Base-by-base conservation (phyloP, 2,329 filamentous ascomycete species). In the Trichoderma sp. region DNA sequence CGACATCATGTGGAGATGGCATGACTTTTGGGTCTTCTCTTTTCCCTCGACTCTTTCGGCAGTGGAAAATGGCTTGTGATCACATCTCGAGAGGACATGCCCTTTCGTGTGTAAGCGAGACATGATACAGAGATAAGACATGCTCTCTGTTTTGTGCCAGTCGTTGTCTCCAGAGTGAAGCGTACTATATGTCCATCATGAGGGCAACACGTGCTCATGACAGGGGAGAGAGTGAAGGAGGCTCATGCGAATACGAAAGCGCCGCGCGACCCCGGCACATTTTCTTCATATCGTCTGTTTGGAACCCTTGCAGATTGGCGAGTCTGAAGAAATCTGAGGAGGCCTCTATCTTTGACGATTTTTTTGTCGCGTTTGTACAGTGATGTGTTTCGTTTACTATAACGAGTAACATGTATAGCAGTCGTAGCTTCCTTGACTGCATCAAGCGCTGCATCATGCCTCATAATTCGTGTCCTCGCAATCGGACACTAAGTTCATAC, bases 1-100 rank as follows among this genome's bases (percentile, higher is more conserved):
- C 48, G 59, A 6, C 59, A 54, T 62, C 34, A 62, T 12, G 59
- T 62, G 59, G 48, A 45, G 48, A 60, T 62, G 47, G 59, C 47
- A 52, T 62, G 59, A 60, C 45, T 60, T 34, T 34, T 24, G 19
- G n/a, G 28, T 17, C n/a, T 28, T 28, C 5, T 45, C 44, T 19
- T 39, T 14, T 39, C 34, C 34, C 34, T 14, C 34, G 21, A 39
- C 34, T 39, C 34, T 39, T 14, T 39, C 12, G 10, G 34, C 34
- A 19, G 44, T 17, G 7, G 44, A n/a, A 52, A 34, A 9, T 44
- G n/a, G 15, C 56, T 48, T 59, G 56, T 48, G 56, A 59, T 30
- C 28, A 30, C 43, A 14, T 10, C 6, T 5, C n/a, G 14, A 39
- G 2, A 39, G 14, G 12, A 39, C 34, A 47, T 24, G 14, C 43